Percentiles rank a stretch among this genome's conserved stretches.
These are phyloP conservation scores for Solanum hybrid DNA, from an alignment of 305 asterid species.

Conservation along the genomic window DNA sequence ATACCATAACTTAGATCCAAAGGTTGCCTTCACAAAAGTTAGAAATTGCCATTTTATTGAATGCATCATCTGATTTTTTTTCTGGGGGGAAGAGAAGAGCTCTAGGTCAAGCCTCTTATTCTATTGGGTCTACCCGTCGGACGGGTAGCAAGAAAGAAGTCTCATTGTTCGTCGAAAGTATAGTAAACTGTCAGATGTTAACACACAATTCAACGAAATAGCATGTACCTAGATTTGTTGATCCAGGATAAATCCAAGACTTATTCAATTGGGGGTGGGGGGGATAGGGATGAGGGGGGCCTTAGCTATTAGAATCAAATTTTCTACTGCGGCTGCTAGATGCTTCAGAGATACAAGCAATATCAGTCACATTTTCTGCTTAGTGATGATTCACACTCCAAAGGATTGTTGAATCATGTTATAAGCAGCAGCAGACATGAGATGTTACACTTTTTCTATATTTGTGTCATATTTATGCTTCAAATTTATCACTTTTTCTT, in stretches of 20 bases:
- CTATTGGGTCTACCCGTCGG: neutral
- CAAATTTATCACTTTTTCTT: neutral
- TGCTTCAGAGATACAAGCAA: neutral
- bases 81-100: neutral
- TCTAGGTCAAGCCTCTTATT: neutral
- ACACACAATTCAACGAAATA: neutral
- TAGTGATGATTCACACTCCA: neutral
- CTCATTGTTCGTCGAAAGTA: neutral
- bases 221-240: neutral
- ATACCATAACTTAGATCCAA: neutral
- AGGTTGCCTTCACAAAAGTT: neutral
- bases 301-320: neutral
- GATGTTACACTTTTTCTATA: neutral
- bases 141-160: neutral
- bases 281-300: neutral
- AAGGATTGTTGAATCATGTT: neutral
- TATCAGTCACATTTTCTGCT: neutral
- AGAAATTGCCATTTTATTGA: neutral
- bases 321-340: neutral
- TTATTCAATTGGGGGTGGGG: neutral
- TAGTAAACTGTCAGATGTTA: neutral
- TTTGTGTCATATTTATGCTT: neutral
- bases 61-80: neutral
- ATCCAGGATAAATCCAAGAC: neutral
- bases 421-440: neutral